phyloP scores from a whole-genome alignment of 306 rosid species.

The Arachis stenosperma region DNA sequence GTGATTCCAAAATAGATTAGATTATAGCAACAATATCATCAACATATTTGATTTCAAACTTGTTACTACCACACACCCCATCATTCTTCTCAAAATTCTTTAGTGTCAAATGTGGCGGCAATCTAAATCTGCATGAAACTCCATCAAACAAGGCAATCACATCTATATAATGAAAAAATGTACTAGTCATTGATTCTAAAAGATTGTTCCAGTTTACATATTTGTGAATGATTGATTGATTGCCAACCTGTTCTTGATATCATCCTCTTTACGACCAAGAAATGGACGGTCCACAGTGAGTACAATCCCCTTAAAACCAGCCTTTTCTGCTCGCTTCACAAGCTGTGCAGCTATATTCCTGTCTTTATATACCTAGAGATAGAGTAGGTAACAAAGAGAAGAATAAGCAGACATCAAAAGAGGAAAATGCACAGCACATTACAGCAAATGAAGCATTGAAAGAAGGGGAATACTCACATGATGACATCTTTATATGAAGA shows the following conservation, averaged over 20 bases:
- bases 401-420: background rate
- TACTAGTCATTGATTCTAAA: no score
- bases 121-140: conserved; percentile 62
- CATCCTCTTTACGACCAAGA: conserved; percentile 95
- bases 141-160: conserved; percentile 28
- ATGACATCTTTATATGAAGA: no score
- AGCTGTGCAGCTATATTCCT: conserved; percentile 81
- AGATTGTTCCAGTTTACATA: background rate
- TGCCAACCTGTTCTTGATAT: conserved; percentile 85
- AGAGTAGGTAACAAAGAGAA: conserved; percentile 3
- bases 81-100: conserved; percentile 81
- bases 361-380: conserved; percentile 66
- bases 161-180: background rate
- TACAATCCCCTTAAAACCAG: conserved; percentile 95
- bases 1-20: background rate
- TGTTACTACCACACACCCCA: conserved; percentile 47
- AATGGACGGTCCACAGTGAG: conserved; percentile 91
- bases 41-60: conserved; percentile 24
- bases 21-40: background rate
- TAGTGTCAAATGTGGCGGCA: conserved; percentile 69
- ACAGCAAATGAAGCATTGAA: no score
- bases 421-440: no score
- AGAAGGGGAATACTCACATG: no score
- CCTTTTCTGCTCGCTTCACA: conserved; percentile 93
- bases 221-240: background rate